Percentiles rank a stretch among this genome's conserved stretches.
These are phyloP conservation scores for Agrocybe pediades DNA, from an alignment of 768 basidiomycete species.

Conservation along the genomic window DNA sequence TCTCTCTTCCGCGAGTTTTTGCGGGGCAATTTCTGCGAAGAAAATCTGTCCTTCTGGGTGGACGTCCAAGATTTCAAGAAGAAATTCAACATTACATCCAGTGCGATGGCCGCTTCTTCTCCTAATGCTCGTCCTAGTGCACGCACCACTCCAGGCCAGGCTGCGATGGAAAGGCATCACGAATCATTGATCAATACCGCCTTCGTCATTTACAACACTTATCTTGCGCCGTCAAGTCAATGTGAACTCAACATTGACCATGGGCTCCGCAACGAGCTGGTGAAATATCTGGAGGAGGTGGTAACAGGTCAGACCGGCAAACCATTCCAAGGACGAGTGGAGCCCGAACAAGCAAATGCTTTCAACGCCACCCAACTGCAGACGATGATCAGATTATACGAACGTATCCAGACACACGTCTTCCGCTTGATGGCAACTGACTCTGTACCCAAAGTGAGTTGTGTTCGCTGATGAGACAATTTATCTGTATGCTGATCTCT, in stretches of 20 bases:
- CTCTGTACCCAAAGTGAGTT: slow-evolving; percentile 90
- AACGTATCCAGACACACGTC: slow-evolving; percentile 95
- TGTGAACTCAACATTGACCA: slow-evolving; percentile 99
- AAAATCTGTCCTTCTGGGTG: slow-evolving; percentile 96
- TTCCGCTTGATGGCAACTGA: slow-evolving; percentile 98
- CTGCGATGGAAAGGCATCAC: slow-evolving; percentile 97
- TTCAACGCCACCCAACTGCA: slow-evolving; percentile 97
- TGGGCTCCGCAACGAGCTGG: slow-evolving; percentile 90
- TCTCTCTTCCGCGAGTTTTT: slow-evolving; percentile 94
- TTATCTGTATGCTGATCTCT: not conserved
- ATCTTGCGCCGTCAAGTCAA: slow-evolving; percentile 92
- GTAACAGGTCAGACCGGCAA: slow-evolving; percentile 79
- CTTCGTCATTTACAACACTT: slow-evolving; percentile 91
- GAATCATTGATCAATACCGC: slow-evolving; percentile 93
- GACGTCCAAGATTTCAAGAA: slow-evolving; percentile 97
- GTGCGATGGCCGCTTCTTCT: slow-evolving; percentile 70
- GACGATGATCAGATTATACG: slow-evolving; percentile 90
- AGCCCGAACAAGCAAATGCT: slow-evolving; percentile 75
- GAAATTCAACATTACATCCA: slow-evolving; percentile 94
- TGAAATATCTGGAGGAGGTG: slow-evolving; percentile 90
- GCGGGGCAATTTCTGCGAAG: slow-evolving; percentile 94
- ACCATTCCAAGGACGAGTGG: slow-evolving; percentile 76
- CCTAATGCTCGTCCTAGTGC: slow-evolving; percentile 37
- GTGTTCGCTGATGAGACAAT: slow-evolving; percentile 1
- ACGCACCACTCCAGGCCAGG: slow-evolving; percentile 68